Evolutionary conservation across 768 basidiomycete species (phyloP).

Genomic region (Agaricus sinodeliciosus): DNA sequence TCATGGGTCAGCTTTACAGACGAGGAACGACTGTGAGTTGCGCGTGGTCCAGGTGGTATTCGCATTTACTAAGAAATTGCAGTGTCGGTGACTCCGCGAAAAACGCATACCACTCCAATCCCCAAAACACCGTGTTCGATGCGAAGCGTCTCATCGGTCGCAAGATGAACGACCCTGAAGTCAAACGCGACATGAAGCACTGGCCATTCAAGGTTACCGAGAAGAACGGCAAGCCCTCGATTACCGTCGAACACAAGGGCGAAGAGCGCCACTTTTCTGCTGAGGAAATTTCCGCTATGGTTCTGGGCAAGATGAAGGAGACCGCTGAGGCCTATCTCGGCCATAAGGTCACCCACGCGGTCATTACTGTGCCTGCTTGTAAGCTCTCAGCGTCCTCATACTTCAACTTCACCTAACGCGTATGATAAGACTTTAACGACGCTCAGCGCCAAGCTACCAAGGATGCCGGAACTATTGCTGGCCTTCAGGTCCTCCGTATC

Average conservation of each 20-base stretch:
- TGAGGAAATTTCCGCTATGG: slow-evolving; percentile 95
- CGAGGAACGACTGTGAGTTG: slow-evolving; percentile 63
- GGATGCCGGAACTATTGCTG: slow-evolving; percentile 93
- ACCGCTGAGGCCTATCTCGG: slow-evolving; percentile 98
- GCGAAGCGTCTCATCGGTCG: slow-evolving; percentile 94
- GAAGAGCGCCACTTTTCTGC: slow-evolving; percentile 82
- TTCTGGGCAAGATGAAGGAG: slow-evolving; percentile 97
- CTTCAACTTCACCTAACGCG: slow-evolving; percentile 5
- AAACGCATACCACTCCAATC: slow-evolving; percentile 91
- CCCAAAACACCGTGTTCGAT: slow-evolving; percentile 91
- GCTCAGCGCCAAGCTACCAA: slow-evolving; percentile 99
- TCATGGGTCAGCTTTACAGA: slow-evolving; percentile 82
- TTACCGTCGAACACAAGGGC: slow-evolving; percentile 73
- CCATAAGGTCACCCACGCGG: slow-evolving; percentile 92
- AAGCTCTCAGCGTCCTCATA: slow-evolving; percentile 18
- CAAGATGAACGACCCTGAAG: slow-evolving; percentile 72
- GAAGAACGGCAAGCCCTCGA: slow-evolving; percentile 74
- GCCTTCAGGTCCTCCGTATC: slow-evolving; percentile 91
- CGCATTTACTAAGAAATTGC: background rate
- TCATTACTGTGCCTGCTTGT: slow-evolving; percentile 97
- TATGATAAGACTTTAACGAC: slow-evolving; percentile 82
- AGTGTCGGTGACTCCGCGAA: slow-evolving; percentile 94
- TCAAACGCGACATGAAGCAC: slow-evolving; percentile 82
- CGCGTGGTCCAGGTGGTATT: too few species aligned
- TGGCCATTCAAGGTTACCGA: slow-evolving; percentile 85